phyloP scores from a whole-genome alignment of 108 stramenopile genomes.

The Aurantiochytrium sp. region DNA sequence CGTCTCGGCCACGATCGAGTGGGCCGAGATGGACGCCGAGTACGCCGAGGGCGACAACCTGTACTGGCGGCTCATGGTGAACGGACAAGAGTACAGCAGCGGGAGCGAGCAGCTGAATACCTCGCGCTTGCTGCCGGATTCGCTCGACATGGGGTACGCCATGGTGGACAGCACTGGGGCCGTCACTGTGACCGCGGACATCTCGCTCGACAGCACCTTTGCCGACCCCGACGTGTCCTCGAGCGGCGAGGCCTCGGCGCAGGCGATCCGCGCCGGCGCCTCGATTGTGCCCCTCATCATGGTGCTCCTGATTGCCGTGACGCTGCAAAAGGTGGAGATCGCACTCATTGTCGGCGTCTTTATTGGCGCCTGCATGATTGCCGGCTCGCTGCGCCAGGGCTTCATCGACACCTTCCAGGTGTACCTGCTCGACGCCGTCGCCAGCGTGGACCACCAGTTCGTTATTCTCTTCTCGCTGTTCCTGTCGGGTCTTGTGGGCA shows the following conservation, averaged over 20 bases:
- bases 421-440: slow-evolving; percentile 35
- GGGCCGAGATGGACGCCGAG: neutral
- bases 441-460: slow-evolving; percentile 30
- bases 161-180: neutral
- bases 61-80: neutral
- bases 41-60: neutral
- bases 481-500: slow-evolving; percentile 56
- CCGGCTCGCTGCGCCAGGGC: slow-evolving; percentile 45
- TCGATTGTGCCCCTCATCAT: slow-evolving; percentile 55
- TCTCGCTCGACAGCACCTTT: neutral
- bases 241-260: neutral
- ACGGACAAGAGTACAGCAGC: neutral
- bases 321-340: slow-evolving; percentile 52
- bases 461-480: slow-evolving; percentile 57
- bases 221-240: neutral
- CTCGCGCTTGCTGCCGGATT: neutral
- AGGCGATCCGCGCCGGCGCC: slow-evolving; percentile 37
- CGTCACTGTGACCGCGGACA: neutral
- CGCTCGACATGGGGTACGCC: neutral
- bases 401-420: slow-evolving; percentile 51
- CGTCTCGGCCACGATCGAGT: neutral
- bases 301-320: slow-evolving; percentile 48
- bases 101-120: neutral
- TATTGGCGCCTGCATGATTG: slow-evolving; percentile 56
- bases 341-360: slow-evolving; percentile 58